Percentiles rank a stretch among this genome's conserved stretches.
Conservation (phyloP, 2,329 filamentous ascomycete species). For the Lasiodiplodia sp. region DNA sequence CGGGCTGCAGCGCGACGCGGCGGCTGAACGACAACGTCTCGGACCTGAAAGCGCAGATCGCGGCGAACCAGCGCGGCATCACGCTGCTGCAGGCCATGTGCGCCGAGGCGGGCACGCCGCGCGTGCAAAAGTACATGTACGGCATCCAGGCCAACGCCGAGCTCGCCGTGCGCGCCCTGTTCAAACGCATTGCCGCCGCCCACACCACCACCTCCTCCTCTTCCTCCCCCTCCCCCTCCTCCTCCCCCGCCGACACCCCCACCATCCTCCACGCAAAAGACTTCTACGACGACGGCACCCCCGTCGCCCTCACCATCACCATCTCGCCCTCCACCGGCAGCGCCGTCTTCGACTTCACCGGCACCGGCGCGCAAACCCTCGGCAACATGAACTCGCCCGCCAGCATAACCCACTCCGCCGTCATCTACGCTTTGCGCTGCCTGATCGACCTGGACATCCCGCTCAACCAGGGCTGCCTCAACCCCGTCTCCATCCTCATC, state of each 20-base stretch:
- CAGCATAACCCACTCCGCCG: slow-evolving; percentile 47
- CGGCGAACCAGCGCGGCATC: slow-evolving; percentile 46
- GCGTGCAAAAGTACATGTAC: slow-evolving; percentile 52
- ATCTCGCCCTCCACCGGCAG: slow-evolving; percentile 42
- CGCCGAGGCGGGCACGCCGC: slow-evolving; percentile 42
- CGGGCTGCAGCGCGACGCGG: slow-evolving; percentile 43
- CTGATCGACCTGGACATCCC: slow-evolving; percentile 48
- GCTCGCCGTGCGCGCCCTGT: slow-evolving; percentile 78
- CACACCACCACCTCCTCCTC: too few species aligned
- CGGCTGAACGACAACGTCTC: slow-evolving; percentile 45
- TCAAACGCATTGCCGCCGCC: slow-evolving; percentile 64
- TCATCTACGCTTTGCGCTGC: slow-evolving; percentile 50
- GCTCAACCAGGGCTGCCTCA: slow-evolving; percentile 50
- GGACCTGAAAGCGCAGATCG: slow-evolving; percentile 47
- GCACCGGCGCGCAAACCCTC: slow-evolving; percentile 46
- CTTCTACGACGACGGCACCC: slow-evolving; percentile 50
- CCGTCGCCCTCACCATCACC: slow-evolving; percentile 43
- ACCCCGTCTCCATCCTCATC: slow-evolving; percentile 44
- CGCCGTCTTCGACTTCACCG: slow-evolving; percentile 50
- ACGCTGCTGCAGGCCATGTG: slow-evolving; percentile 46
- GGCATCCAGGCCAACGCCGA: slow-evolving; percentile 48
- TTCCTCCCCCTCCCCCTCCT: too few species aligned
- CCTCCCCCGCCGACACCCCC: background rate
- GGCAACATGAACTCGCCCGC: slow-evolving; percentile 48
- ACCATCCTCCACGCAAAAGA: slow-evolving; percentile 37